Base-by-base conservation (phyloP, 2,329 filamentous ascomycete genomes). In the Cladophialophora carrionii region DNA sequence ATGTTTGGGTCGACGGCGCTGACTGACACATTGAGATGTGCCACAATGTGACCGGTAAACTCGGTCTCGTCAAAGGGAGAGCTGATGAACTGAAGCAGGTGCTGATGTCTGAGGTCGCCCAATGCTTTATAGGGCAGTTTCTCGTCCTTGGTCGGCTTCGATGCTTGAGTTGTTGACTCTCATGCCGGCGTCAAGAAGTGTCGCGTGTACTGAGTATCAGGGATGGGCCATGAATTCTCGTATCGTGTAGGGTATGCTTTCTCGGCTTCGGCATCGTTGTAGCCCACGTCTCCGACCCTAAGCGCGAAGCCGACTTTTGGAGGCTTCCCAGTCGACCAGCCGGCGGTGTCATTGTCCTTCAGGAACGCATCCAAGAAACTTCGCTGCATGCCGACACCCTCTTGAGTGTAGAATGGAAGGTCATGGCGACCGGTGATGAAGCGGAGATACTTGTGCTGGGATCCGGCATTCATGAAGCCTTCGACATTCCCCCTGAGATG, bases 351-450 rank as follows among this genome's bases (percentile, higher is more conserved):
- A 0, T 90, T 81, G 1, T 81, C 85, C 70, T 90, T 90, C 41
- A 91, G 80, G 72, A 91, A 91, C 0, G 88, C 88, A 64, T 90
- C 87, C 0, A 91, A 77, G 73, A 91, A 91, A 68, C 84, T 85
- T 54, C 80, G 81, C 72, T 91, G 89, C 0, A 91, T 70, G 66
- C 88, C 85, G 0, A 89, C 88, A 67, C 90, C 86, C 55, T 90
- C 85, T 0, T 83, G 75, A 72, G 90, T 90, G 76, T 90, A 91
- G 73, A 91, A 90, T 0, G 88, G 88, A 1, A 91, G 78, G 70
- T 91, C 88, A 67, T 91, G 88, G 0, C 89, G 82, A 1, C 89
- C 88, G 0, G 84, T 87, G 72, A 90, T 88, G 73, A 90, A 86
- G 6, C 88, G 83, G 0, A 91, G 79, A 69, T 88, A 91, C 74